These are phyloP conservation scores for Crepidotus variabilis DNA, from an alignment of 768 basidiomycete species.

Conservation along the genomic window DNA sequence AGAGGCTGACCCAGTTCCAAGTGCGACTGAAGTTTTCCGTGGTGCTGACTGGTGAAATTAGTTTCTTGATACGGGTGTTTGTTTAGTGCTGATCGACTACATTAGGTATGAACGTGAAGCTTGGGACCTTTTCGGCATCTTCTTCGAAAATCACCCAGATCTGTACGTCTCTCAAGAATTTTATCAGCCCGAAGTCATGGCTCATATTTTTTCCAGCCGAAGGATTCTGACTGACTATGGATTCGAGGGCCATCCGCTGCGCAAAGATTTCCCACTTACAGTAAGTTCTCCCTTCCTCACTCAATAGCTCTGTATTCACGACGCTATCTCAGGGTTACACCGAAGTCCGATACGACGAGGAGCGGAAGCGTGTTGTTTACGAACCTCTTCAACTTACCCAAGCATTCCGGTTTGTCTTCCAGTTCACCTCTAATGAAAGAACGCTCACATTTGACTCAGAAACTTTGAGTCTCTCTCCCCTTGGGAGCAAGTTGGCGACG, in stretches of 20 bases:
- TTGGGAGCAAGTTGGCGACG: conserved; percentile 91
- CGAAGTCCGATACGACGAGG: conserved; percentile 96
- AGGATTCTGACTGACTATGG: conserved; percentile 99
- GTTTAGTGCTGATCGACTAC: not conserved
- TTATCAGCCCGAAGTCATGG: not conserved
- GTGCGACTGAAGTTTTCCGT: conserved; percentile 69
- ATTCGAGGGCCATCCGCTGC: conserved; percentile 94
- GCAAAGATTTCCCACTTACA: conserved; percentile 98
- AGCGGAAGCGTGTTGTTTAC: conserved; percentile 94
- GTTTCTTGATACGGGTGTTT: not conserved
- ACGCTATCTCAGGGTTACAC: conserved; percentile 78
- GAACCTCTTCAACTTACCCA: conserved; percentile 97
- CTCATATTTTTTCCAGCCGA: conserved; percentile 52
- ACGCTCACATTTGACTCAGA: conserved; percentile 40
- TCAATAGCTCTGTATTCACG: conserved; percentile 1
- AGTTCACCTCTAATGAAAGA: not conserved
- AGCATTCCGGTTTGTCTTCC: conserved; percentile 75
- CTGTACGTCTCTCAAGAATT: conserved; percentile 62
- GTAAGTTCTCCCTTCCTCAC: conserved; percentile 39
- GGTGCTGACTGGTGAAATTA: conserved; percentile 88
- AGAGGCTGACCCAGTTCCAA: conserved; percentile 90
- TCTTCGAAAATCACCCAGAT: conserved; percentile 95
- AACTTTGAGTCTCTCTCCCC: conserved; percentile 93
- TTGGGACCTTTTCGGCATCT: conserved; percentile 97
- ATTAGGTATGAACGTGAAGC: conserved; percentile 93